These are phyloP conservation scores for Podaxis sp. DNA, from an alignment of 768 basidiomycete genomes.

Conservation along the genomic window DNA sequence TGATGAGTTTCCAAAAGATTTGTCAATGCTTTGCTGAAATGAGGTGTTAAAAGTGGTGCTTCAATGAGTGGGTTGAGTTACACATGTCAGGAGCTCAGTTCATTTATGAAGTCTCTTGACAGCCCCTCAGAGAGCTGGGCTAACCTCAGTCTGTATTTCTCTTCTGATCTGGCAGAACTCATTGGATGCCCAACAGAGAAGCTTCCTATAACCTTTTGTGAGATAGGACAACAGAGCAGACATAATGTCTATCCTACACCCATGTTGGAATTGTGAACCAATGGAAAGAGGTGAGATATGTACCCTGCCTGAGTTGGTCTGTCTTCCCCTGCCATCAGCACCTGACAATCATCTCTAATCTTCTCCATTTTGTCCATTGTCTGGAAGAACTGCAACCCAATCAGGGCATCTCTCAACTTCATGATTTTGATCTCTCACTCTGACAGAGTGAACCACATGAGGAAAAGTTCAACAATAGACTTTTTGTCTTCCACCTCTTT, in stretches of 20 bases:
- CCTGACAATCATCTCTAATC: constrained; percentile 82
- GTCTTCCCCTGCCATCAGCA: constrained; percentile 84
- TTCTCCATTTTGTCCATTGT: constrained; percentile 85
- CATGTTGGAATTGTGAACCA: neutral
- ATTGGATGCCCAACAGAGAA: constrained; percentile 79
- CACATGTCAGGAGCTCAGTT: constrained; percentile 73
- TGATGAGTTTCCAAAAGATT: constrained; percentile 82
- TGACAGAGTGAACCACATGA: constrained; percentile 80
- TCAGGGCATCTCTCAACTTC: constrained; percentile 73
- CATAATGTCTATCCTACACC: constrained; percentile 82
- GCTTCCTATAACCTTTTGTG: constrained; percentile 88
- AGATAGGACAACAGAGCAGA: constrained; percentile 74
- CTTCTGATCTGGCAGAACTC: constrained; percentile 81
- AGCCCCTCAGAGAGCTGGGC: constrained; percentile 62
- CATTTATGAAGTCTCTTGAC: constrained; percentile 72
- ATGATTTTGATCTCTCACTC: constrained; percentile 73
- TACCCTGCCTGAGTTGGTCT: constrained; percentile 78
- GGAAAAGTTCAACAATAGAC: constrained; percentile 75
- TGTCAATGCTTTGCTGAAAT: constrained; percentile 61
- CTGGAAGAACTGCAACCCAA: constrained; percentile 75
- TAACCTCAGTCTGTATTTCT: constrained; percentile 73
- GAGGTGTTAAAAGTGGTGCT: neutral
- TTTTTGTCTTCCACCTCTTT: constrained; percentile 69
- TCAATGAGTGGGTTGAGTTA: constrained; percentile 18
- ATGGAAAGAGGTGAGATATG: constrained; percentile 14